A percentile compares a stretch with the other conserved stretches of the same genome.
Evolutionary conservation across 345 rosid species (phyloP).

Genomic region (Crucihimalaya himalaica): DNA sequence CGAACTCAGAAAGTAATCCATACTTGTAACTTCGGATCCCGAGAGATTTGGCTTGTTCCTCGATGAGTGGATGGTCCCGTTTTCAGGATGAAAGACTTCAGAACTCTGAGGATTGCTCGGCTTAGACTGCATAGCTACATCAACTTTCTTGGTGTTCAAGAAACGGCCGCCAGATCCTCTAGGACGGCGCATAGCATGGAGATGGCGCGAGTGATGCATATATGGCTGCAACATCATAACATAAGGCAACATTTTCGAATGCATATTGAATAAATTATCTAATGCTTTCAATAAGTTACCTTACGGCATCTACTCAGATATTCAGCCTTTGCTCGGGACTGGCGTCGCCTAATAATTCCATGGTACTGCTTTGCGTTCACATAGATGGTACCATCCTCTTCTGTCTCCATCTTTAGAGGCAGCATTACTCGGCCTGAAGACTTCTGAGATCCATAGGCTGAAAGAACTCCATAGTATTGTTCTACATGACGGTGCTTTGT

Average conservation of each 20-base stretch:
- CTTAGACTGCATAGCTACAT: conserved; percentile 25
- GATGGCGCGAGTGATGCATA: conserved; percentile 92
- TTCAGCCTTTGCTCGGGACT: conserved; percentile 78
- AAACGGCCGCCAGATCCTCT: conserved; percentile 97
- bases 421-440: conserved; percentile 62
- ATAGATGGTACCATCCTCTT: conserved; percentile 66
- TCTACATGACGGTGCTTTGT: conserved; percentile 62
- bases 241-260: neutral
- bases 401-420: conserved; percentile 67
- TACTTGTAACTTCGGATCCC: conserved; percentile 70
- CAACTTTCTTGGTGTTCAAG: conserved; percentile 56
- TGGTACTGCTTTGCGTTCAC: conserved; percentile 96
- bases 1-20: conserved; percentile 48
- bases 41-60: conserved; percentile 45
- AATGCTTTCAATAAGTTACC: conserved; percentile 46
- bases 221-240: conserved; percentile 52
- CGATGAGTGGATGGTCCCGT: conserved; percentile 51
- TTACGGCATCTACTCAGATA: conserved; percentile 54
- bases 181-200: conserved; percentile 96
- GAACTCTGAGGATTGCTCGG: conserved; percentile 62
- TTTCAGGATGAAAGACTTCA: conserved; percentile 61
- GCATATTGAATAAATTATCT: neutral
- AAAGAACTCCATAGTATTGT: conserved; percentile 69
- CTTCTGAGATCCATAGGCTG: conserved; percentile 62
- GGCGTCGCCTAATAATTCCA: conserved; percentile 88